Base-by-base conservation (phyloP, 257 asterid genomes). In the Craterostigma plantagineum region DNA sequence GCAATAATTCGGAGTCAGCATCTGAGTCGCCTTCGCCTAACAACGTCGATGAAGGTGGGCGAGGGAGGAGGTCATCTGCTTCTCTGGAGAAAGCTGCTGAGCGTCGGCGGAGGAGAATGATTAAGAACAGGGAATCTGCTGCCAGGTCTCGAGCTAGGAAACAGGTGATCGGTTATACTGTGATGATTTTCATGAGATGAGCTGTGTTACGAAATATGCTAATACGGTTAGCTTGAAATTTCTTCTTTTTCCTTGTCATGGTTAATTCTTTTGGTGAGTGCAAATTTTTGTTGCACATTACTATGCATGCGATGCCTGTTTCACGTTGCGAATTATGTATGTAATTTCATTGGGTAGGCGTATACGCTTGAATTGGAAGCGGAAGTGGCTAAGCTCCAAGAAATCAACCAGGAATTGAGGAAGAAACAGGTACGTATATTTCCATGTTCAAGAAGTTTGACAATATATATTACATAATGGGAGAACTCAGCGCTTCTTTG, bases 311-410 rank as follows among this genome's bases (percentile, higher is more conserved):
- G n/a, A n/a, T n/a, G n/a, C n/a, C n/a, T 23, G 6, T 23, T 23
- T 23, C 6, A 2, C 30, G 4, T 36, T 36, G 1, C 14, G 4
- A 9, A 9, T 36, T 4, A 8, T 36, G 10, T 43, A 39, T 9
- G 16, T 49, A 15, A 37, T 39, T 50, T 49, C 34, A 58, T 41
- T 14, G n/a, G n/a, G n/a, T n/a, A 86, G 94, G 97, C 94, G 34
- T 81, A 86, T 50, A 81, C 97, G 14, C 65, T 78, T 51, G 94
- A 86, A 53, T 57, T 86, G 77, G 97, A 86, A 71, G 81, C 87
- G 50, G 96, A 86, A 66, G 81, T 86, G 15, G 93, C 79, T 7
- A 69, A 73, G 55, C 94, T 86, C 45, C 69, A 63, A 63, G 76
- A 81, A 62, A 38, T 69, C 54, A 86, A 86, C 47, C 52, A 66